Base-by-base conservation (phyloP, 2,329 filamentous ascomycete species). In the Aspergillus proliferans region DNA sequence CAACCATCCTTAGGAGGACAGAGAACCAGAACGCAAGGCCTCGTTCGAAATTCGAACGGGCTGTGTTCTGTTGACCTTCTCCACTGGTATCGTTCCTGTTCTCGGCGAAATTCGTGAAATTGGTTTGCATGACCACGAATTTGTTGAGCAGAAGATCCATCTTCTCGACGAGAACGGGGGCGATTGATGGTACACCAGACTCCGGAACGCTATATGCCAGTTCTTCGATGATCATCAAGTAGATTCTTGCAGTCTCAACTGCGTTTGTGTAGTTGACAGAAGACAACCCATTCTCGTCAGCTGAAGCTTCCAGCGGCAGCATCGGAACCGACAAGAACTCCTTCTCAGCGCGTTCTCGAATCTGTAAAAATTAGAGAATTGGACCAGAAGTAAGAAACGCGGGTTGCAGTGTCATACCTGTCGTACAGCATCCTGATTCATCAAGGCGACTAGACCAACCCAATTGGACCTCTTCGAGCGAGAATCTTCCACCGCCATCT, bases 261-360 rank as follows among this genome's bases (percentile, higher is more conserved):
- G 60, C 56, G 43, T 41, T 49, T 22, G 46, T n/a, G 26, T 48
- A 58, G 19, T 57, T 53, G 8, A 49, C 18, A 6, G 49, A 42
- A 10, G 47, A 26, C 4, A 47, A 44, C 6, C 47, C 39, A 24
- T 54, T 33, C 22, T 54, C 48, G 45, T 55, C 52, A 19, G 46
- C 6, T 10, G 51, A 19, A 19, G 59, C 57, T 21, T 67, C 67
- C 38, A 40, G 26, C 26, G 26, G 26, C 5, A 66, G 55, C 9
- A 69, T 48, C 5, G 68, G 52, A 47, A 71, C 50, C 26, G 68
- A 60, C 48, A 71, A 62, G 55, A 75, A 64, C 47, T 65, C 60
- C 48, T 63, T 66, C 61, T 74, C 65, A 22, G 70, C 68, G 55
- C 67, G 61, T 62, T 71, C 66, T 46, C 71, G 62, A 52, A 71